phyloP scores from a whole-genome alignment of 2,329 filamentous ascomycete genomes.

The Colletotrichum ledebouriae region DNA sequence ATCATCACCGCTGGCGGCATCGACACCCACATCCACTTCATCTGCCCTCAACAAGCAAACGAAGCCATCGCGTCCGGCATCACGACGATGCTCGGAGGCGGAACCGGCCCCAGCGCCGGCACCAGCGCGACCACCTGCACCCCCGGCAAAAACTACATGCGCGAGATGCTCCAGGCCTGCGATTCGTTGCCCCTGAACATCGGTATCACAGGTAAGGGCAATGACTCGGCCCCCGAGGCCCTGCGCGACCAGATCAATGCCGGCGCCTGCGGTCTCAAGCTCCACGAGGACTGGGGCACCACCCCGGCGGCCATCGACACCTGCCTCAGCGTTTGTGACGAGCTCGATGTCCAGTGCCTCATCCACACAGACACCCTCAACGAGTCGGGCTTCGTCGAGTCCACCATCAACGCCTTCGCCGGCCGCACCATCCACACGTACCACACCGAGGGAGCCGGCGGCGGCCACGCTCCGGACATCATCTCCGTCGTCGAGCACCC shows the following conservation, averaged over 20 bases:
- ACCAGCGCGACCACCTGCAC: conserved; percentile 95
- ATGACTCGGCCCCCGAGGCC: conserved; percentile 79
- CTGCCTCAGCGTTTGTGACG: conserved; percentile 87
- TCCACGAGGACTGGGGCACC: conserved; percentile 96
- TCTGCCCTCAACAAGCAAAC: conserved; percentile 91
- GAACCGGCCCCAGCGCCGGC: conserved; percentile 89
- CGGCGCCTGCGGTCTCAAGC: conserved; percentile 89
- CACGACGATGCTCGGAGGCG: conserved; percentile 91
- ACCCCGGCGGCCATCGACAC: conserved; percentile 93
- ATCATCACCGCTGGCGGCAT: conserved; percentile 93
- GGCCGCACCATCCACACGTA: conserved; percentile 94
- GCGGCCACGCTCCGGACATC: conserved; percentile 95
- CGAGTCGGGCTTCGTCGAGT: conserved; percentile 96
- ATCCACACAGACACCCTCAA: conserved; percentile 98
- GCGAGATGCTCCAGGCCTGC: conserved; percentile 89
- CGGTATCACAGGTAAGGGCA: conserved; percentile 94
- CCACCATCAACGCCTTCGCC: conserved; percentile 88
- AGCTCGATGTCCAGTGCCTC: conserved; percentile 91
- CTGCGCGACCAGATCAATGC: conserved; percentile 85
- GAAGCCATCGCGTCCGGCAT: conserved; percentile 89
- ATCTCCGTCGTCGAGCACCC: conserved; percentile 90
- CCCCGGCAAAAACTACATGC: conserved; percentile 84
- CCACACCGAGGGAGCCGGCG: conserved; percentile 95
- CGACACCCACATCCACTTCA: conserved; percentile 93
- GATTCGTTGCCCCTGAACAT: conserved; percentile 87